Percentiles rank a stretch among this genome's conserved stretches.
Evolutionary conservation across 371 early-diverging fungal species (phyloP).

Genomic region (Mucor irregularis): DNA sequence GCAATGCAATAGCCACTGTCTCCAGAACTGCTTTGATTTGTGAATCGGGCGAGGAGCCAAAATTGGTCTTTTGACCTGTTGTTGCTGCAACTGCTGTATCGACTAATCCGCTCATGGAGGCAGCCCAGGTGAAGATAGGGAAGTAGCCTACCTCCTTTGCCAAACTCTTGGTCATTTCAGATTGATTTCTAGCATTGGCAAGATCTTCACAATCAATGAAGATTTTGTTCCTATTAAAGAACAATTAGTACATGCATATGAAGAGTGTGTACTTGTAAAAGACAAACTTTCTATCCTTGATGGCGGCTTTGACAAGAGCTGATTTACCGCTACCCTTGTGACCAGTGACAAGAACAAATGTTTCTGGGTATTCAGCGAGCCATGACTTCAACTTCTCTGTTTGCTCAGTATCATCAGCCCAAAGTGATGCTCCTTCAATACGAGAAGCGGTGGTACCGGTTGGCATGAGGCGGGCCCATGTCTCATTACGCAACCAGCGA

Average conservation of each 20-base stretch:
- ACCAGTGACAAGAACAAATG: slow-evolving; percentile 61
- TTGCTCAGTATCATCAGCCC: slow-evolving; percentile 66
- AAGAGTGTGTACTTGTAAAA: too few relatives aligned
- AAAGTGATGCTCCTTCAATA: slow-evolving; percentile 27
- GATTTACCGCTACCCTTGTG: slow-evolving; percentile 67
- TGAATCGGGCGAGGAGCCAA: slow-evolving; percentile 60
- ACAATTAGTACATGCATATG: not conserved
- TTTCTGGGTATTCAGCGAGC: slow-evolving; percentile 71
- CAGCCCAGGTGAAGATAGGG: slow-evolving; percentile 81
- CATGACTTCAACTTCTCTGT: slow-evolving; percentile 58
- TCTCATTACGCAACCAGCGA: slow-evolving; percentile 67
- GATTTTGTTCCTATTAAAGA: slow-evolving; percentile 59
- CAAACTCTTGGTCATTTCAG: slow-evolving; percentile 64
- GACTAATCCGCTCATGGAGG: slow-evolving; percentile 66
- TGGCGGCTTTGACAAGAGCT: slow-evolving; percentile 54
- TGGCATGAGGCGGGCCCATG: slow-evolving; percentile 50
- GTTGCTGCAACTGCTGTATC: slow-evolving; percentile 82
- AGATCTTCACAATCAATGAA: slow-evolving; percentile 80
- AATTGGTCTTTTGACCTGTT: slow-evolving; percentile 84
- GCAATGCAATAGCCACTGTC: slow-evolving; percentile 58
- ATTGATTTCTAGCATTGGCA: slow-evolving; percentile 70
- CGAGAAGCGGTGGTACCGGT: not conserved
- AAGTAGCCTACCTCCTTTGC: slow-evolving; percentile 80
- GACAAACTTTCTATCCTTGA: slow-evolving; percentile 49
- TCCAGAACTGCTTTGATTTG: slow-evolving; percentile 66